Percentiles rank a stretch among this genome's conserved stretches.
Conservation (phyloP, 495 filamentous ascomycete species). For the Neurospora sp. region DNA sequence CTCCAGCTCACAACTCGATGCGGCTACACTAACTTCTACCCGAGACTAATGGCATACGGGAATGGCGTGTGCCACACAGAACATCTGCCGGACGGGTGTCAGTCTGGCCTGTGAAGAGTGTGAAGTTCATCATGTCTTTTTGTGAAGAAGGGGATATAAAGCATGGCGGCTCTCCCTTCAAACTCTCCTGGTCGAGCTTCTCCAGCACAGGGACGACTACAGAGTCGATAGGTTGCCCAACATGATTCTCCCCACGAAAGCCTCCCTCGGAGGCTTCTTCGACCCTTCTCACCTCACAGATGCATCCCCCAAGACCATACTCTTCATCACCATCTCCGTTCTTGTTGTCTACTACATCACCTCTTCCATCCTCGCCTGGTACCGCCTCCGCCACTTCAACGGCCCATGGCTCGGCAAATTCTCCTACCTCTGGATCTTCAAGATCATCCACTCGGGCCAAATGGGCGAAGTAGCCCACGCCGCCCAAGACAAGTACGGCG, state of each 20-base stretch:
- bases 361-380: conserved; percentile 6
- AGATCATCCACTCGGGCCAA: conserved; percentile 5
- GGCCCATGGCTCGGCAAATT: conserved; percentile 14
- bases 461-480: conserved; percentile 1
- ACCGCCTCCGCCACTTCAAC: conserved; percentile 14
- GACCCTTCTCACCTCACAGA: not conserved
- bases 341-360: conserved; percentile 5
- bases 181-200: not conserved
- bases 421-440: conserved; percentile 14
- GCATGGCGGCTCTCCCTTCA: not conserved
- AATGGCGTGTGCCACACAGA: not conserved
- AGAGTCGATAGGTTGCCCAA: not conserved
- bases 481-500: conserved; percentile 19
- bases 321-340: not conserved
- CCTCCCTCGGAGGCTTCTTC: not conserved
- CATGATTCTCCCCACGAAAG: not conserved
- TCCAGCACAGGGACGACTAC: not conserved
- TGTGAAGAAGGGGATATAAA: not conserved
- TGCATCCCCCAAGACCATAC: not conserved
- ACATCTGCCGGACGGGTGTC: not conserved
- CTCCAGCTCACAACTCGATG: not conserved
- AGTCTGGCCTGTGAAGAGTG: not conserved
- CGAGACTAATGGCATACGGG: not conserved
- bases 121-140: not conserved
- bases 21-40: not conserved